These are phyloP conservation scores for Helenozyma baotianmanensis DNA, from an alignment of 805 yeast species.

Conservation along the genomic window DNA sequence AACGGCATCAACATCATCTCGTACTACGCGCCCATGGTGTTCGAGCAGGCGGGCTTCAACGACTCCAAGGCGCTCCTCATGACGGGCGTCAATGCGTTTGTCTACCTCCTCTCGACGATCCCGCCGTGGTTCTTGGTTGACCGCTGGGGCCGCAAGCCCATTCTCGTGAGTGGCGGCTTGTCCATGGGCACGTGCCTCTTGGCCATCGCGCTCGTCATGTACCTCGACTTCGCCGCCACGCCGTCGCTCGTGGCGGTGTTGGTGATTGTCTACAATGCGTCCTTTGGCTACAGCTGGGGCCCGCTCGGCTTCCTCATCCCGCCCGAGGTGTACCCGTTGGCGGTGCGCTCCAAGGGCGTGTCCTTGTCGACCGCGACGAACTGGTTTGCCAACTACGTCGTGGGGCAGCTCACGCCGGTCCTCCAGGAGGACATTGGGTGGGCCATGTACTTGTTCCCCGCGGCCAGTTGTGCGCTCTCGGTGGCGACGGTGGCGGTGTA, in stretches of 20 bases:
- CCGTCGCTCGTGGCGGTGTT: constrained; percentile 37
- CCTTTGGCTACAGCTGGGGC: constrained; percentile 45
- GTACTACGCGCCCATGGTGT: constrained; percentile 56
- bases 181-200: constrained; percentile 35
- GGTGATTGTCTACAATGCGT: constrained; percentile 40
- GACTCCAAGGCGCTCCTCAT: constrained; percentile 38
- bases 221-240: constrained; percentile 26
- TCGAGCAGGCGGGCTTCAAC: constrained; percentile 43
- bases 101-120: constrained; percentile 36
- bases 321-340: constrained; percentile 41
- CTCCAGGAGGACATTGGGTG: constrained; percentile 37
- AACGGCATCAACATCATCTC: constrained; percentile 56
- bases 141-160: constrained; percentile 43
- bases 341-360: constrained; percentile 41
- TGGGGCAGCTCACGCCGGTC: constrained; percentile 43
- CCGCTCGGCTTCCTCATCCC: constrained; percentile 43
- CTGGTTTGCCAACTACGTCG: constrained; percentile 43
- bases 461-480: constrained; percentile 32
- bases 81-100: constrained; percentile 41
- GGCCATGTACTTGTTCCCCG: constrained; percentile 40
- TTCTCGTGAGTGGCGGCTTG: constrained; percentile 37
- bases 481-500: constrained; percentile 29
- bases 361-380: constrained; percentile 42
- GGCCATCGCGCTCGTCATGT: constrained; percentile 32
- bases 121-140: constrained; percentile 46